Percentiles rank a stretch among this genome's conserved stretches.
Evolutionary conservation across 2,329 filamentous ascomycete genomes (phyloP).

Genomic region (Botrytis sinoallii): DNA sequence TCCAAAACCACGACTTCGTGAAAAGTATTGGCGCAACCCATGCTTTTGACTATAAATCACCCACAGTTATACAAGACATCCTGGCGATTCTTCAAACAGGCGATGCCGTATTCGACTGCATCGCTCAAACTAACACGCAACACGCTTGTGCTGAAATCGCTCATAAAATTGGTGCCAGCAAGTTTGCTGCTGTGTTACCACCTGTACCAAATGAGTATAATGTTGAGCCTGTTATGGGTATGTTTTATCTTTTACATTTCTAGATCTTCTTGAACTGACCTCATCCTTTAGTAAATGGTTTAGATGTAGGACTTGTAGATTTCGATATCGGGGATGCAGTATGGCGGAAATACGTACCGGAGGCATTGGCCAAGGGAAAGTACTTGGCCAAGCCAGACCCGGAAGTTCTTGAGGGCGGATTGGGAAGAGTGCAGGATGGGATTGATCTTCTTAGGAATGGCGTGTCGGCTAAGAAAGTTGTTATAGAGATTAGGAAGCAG

Average conservation of each 20-base stretch:
- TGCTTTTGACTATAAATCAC: constrained; percentile 45
- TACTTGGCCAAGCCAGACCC: constrained; percentile 43
- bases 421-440: constrained; percentile 44
- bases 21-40: constrained; percentile 43
- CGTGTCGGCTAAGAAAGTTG: constrained; percentile 45
- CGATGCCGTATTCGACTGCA: constrained; percentile 32
- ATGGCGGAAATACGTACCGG: constrained; percentile 42
- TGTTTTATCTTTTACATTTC: background rate
- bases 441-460: constrained; percentile 41
- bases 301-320: constrained; percentile 33
- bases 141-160: constrained; percentile 36
- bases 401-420: constrained; percentile 41
- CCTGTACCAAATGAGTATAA: constrained; percentile 24
- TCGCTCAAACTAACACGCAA: constrained; percentile 28
- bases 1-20: constrained; percentile 44
- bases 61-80: constrained; percentile 24
- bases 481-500: constrained; percentile 36
- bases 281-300: constrained; percentile 30
- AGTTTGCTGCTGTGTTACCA: constrained; percentile 20
- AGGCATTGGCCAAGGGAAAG: constrained; percentile 40
- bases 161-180: constrained; percentile 31
- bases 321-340: constrained; percentile 37
- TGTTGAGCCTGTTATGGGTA: constrained; percentile 34
- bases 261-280: constrained; percentile 5
- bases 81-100: constrained; percentile 21